Evolutionary conservation across 768 basidiomycete species (phyloP), one percentile per base, ranked within the genome.

Genomic region (Jaapia argillacea): DNA sequence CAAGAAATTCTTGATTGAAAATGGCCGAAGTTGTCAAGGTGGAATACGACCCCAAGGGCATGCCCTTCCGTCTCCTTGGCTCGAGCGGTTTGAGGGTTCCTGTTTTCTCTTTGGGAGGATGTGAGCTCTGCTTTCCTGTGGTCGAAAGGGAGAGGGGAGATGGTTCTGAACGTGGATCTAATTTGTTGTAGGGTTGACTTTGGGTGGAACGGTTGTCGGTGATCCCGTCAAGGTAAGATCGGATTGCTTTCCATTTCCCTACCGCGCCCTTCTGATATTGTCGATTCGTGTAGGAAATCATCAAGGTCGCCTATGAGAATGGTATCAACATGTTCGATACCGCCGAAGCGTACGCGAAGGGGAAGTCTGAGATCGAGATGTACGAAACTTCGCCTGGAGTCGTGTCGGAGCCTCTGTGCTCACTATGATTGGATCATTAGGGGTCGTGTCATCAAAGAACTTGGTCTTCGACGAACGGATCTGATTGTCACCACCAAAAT

Each of bases 401-500:
- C n/a, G n/a, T n/a, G n/a, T n/a, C n/a, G n/a, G n/a, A n/a, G n/a
- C n/a, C n/a, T n/a, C n/a, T n/a, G n/a, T n/a, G n/a, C n/a, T n/a
- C n/a, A n/a, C n/a, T n/a, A n/a, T n/a, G n/a, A n/a, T 7, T 10
- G 10, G 37, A 12, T 12, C 21, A 38, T 26, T 41, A 68, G 66
- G 51, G 77, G 78, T 24, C 66, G 71, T 13, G 78, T 72, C 24
- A 65, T 78, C 58, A 68, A 65, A 56, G 74, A 77, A 50, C 67
- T 75, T 23, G 70, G 70, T 4, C 68, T 69, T 54, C 65, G 67
- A 36, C 64, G 75, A 25, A 54, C 58, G 20, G 75, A 79, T 45
- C 42, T 75, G 49, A 56, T 79, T 53, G 61, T 79, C 49, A 67
- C 72, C 24, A 79, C 75, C 49, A 79, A 79, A 49, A 26, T 79